Evolutionary conservation across 495 filamentous ascomycete genomes (phyloP), one percentile per base, ranked within the genome.

Genomic region (Extremus antarcticus): DNA sequence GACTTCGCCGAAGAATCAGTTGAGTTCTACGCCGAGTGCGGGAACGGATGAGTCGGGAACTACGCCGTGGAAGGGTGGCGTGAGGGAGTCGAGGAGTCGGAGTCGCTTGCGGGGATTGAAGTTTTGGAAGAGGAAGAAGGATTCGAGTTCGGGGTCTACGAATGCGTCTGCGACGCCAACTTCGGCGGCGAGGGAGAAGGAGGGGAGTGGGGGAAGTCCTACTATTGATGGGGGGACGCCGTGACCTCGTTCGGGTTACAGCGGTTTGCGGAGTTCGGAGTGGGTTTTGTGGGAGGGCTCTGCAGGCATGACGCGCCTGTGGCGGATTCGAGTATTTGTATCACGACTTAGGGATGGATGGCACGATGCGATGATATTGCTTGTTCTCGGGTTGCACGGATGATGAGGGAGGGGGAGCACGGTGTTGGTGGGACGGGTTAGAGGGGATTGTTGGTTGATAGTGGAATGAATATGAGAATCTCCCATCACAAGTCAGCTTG

Each of bases 111-210:
- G 56, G n/a, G 43, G 50, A 2, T 43, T 58, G 22, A 58, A 58
- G 51, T 58, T 58, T 46, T 58, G 56, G 56, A 53, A 50, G 43
- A 53, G 46, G 56, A 58, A 48, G 45, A 21, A 50, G 43, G 56
- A 53, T 45, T 21, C 8, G 10, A 19, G n/a, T n/a, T n/a, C n/a
- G n/a, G n/a, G n/a, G n/a, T n/a, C n/a, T n/a, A n/a, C n/a, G n/a
- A n/a, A n/a, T n/a, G n/a, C n/a, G n/a, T n/a, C n/a, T n/a, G n/a
- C n/a, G n/a, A n/a, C n/a, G n/a, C n/a, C n/a, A n/a, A n/a, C n/a
- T n/a, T n/a, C n/a, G n/a, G n/a, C n/a, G n/a, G n/a, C n/a, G n/a
- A n/a, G n/a, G 29, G 29, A 13, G 29, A 4, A 35, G 54, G 3
- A 21, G n/a, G 32, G 16, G 43, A 8, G 43, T 4, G 20, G 43